Evolutionary conservation across 352 stramenopile genomes (phyloP).

Genomic region (Globisporangium canariense): DNA sequence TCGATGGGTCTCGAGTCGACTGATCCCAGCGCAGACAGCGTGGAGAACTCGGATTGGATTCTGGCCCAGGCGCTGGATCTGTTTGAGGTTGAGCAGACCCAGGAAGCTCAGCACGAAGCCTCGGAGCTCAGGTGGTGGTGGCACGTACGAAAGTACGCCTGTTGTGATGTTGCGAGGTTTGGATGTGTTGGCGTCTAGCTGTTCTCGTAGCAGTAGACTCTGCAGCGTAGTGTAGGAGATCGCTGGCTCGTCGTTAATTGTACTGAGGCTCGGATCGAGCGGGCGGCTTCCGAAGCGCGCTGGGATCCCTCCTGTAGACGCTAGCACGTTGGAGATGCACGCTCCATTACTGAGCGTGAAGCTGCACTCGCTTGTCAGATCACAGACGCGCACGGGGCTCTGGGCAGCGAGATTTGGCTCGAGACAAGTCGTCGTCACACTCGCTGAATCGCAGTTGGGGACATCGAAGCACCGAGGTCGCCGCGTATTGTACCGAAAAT

Average conservation of each 20-base stretch:
- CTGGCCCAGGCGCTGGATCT: constrained; percentile 35
- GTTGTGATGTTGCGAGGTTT: constrained; percentile 13
- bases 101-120: constrained; percentile 66
- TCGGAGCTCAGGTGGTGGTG: constrained; percentile 40
- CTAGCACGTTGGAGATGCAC: constrained; percentile 29
- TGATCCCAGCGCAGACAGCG: constrained; percentile 45
- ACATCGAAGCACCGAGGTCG: constrained; percentile 65
- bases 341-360: constrained; percentile 50
- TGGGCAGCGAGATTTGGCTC: constrained; percentile 6
- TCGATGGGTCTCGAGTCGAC: constrained; percentile 53
- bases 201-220: constrained; percentile 23
- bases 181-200: constrained; percentile 22
- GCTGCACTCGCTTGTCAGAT: constrained; percentile 36
- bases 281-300: constrained; percentile 32
- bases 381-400: constrained; percentile 42
- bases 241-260: not conserved
- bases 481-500: constrained; percentile 61
- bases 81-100: constrained; percentile 52
- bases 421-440: constrained; percentile 28
- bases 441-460: constrained; percentile 36
- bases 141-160: constrained; percentile 21
- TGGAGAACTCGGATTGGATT: constrained; percentile 40
- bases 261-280: constrained; percentile 25
- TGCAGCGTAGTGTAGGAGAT: constrained; percentile 30
- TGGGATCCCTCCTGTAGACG: constrained; percentile 11